A percentile compares a stretch with the other conserved stretches of the same genome.
phyloP scores from a whole-genome alignment of 441 rosid species.

The Syzygium malaccense region DNA sequence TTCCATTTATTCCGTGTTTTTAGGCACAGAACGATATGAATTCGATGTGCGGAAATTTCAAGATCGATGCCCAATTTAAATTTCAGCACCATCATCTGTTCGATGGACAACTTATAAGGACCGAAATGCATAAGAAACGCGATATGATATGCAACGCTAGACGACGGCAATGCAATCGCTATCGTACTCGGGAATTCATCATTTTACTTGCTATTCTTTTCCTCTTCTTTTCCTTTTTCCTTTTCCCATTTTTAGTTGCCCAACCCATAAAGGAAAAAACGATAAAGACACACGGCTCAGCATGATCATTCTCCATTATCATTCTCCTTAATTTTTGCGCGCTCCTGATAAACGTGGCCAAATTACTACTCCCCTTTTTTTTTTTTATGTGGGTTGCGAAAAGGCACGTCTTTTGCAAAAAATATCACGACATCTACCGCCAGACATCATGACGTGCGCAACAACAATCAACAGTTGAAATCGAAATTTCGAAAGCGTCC shows the following conservation, averaged over 20 bases:
- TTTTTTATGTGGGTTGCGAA: no score
- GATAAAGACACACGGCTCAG: background rate
- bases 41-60: background rate
- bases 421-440: background rate
- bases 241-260: background rate
- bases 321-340: background rate
- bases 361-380: no score
- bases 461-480: background rate
- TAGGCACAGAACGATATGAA: background rate
- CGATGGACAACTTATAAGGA: background rate
- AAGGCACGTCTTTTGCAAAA: no score
- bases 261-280: background rate
- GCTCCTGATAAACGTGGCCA: background rate
- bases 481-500: background rate
- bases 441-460: background rate
- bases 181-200: background rate
- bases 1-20: background rate
- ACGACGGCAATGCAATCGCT: background rate
- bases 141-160: background rate
- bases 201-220: background rate
- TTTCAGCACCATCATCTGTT: background rate
- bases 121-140: background rate
- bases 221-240: background rate
- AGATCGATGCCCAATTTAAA: background rate
- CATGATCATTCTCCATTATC: background rate